Conservation (phyloP, 2,329 filamentous ascomycete species). For the Aspergillus glaucus region DNA sequence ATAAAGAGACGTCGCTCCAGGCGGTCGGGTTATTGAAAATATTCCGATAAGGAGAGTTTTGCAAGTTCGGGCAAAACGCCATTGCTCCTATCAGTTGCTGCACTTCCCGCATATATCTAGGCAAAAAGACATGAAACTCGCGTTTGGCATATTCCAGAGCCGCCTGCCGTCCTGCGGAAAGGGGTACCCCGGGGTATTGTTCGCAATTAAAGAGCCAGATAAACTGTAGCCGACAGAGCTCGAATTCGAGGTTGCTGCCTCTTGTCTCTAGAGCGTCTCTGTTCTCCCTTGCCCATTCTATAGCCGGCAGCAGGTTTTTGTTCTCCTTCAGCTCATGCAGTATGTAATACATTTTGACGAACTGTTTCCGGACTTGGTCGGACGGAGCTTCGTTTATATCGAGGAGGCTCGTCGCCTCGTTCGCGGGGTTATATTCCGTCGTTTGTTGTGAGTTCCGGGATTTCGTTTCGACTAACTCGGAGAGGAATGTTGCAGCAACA, state of each 20-base stretch:
- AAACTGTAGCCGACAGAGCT: conserved; percentile 83
- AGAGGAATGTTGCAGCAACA: conserved; percentile 77
- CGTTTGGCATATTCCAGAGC: conserved; percentile 70
- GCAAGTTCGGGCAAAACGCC: conserved; percentile 69
- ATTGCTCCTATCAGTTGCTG: conserved; percentile 75
- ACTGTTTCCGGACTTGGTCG: conserved; percentile 67
- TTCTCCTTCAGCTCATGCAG: conserved; percentile 66
- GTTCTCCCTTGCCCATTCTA: conserved; percentile 74
- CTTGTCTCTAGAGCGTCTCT: conserved; percentile 65
- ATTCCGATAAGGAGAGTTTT: conserved; percentile 67
- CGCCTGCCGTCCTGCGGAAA: conserved; percentile 28
- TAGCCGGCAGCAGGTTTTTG: conserved; percentile 73
- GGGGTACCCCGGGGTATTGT: conserved; percentile 45
- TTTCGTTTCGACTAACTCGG: conserved; percentile 56
- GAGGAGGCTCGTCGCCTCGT: conserved; percentile 38
- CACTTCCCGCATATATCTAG: conserved; percentile 70
- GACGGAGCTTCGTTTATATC: conserved; percentile 57
- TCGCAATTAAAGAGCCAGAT: conserved; percentile 77
- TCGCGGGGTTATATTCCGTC: conserved; percentile 24
- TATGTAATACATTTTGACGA: conserved; percentile 85
- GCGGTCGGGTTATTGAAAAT: conserved; percentile 69
- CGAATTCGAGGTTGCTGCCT: conserved; percentile 91
- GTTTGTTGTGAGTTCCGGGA: conserved; percentile 27
- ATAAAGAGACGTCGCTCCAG: conserved; percentile 77
- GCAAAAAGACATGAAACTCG: conserved; percentile 69